Conservation (phyloP, 257 asterid genomes). For the Plantago elongata region DNA sequence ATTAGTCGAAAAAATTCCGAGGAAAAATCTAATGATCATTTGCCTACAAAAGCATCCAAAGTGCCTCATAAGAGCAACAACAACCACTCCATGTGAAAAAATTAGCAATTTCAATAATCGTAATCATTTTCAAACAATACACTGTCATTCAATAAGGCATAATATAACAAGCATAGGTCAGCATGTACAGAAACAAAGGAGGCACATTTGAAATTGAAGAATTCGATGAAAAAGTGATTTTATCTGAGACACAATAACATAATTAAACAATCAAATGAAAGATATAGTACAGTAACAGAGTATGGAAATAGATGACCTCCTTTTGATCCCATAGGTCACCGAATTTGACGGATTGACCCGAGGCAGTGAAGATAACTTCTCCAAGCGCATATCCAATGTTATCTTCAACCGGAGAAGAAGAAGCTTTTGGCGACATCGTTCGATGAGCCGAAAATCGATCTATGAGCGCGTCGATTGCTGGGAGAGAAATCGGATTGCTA, state of each 20-base stretch:
- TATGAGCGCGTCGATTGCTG: too few relatives aligned
- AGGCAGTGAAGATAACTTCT: background rate
- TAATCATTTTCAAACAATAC: too few relatives aligned
- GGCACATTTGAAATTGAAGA: too few relatives aligned
- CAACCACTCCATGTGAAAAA: conserved; percentile 61
- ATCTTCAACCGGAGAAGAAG: background rate
- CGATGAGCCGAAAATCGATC: background rate
- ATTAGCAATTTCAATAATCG: background rate
- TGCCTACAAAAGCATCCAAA: conserved; percentile 91
- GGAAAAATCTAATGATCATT: conserved; percentile 12
- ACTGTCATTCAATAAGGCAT: too few relatives aligned
- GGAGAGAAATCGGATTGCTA: too few relatives aligned
- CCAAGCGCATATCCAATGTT: background rate
- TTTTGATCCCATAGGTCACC: conserved; percentile 3
- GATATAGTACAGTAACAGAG: background rate
- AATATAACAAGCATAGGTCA: too few relatives aligned
- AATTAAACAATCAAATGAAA: too few relatives aligned
- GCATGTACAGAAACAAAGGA: too few relatives aligned
- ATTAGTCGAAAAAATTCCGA: background rate
- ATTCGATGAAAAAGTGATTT: too few relatives aligned
- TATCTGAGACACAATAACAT: too few relatives aligned
- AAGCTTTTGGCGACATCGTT: background rate
- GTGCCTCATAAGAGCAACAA: conserved; percentile 85
- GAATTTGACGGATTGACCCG: conserved; percentile 1
- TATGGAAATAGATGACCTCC: background rate